Evolutionary conservation across 768 basidiomycete genomes (phyloP), one percentile per base, ranked within the genome.

Genomic region (Cystofilobasidium macerans): DNA sequence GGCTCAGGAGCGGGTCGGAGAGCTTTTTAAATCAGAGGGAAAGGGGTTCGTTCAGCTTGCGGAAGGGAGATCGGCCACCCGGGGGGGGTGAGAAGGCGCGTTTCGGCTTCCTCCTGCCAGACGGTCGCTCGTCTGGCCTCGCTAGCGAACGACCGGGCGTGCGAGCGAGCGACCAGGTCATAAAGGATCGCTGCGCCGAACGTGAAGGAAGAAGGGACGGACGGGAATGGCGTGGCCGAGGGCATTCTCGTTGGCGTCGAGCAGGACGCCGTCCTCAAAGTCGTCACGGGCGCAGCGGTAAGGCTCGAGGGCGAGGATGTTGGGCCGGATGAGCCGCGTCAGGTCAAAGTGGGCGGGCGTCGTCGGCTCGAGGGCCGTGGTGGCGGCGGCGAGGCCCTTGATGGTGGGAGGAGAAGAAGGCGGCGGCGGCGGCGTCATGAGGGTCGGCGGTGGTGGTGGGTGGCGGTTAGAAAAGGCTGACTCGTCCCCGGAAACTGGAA

Each of bases 231-330:
- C 85, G 73, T 89, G 88, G 0, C 95, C 94, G 40, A 92, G 81
- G 0, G 94, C 83, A 74, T 99, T 98, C 79, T 99, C 95, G 77
- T 99, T 99, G 18, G 95, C 95, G 71, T 99, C 95, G 26, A 99
- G 83, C 32, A 99, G 83, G 71, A 97, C 86, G 28, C 93, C 93
- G 2, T 83, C 36, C 26, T 62, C 56, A 51, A 95, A 99, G 78
- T 99, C 94, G 72, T 99, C 94, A 56, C 95, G 81, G 0, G 95
- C 95, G 72, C 92, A 97, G 35, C 93, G 85, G 77, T 99, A 98
- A 0, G 95, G 95, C 57, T 85, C 84, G 18, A 99, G 80, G 0
- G 88, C 78, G 57, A 95, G 86, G 72, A 99, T 93, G 73, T 98
- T 99, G 2, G 89, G 86, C n/a, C 93, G 82, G 71, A 97, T 87